Conservation (phyloP, 805 yeast genomes). For the Candida sphagnicola region DNA sequence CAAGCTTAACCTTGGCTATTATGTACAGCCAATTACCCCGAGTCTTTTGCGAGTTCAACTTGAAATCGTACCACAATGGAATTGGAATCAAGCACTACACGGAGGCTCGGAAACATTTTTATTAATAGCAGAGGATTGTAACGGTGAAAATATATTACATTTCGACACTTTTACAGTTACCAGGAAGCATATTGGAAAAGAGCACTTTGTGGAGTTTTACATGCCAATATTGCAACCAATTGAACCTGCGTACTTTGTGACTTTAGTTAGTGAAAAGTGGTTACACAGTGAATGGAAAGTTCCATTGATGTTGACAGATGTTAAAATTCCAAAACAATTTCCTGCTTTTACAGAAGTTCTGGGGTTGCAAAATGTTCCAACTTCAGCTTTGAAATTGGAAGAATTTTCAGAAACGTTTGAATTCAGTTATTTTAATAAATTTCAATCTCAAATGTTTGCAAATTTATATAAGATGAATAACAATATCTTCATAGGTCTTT, state of each 20-base stretch:
- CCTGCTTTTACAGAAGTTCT: conserved; percentile 58
- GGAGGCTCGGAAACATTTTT: conserved; percentile 63
- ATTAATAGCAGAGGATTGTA: conserved; percentile 74
- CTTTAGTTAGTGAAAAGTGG: conserved; percentile 81
- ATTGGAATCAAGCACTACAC: conserved; percentile 68
- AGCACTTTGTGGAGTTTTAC: conserved; percentile 60
- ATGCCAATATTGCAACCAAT: conserved; percentile 55
- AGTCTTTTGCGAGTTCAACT: conserved; percentile 62
- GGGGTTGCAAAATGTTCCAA: conserved; percentile 49
- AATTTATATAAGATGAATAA: conserved; percentile 54
- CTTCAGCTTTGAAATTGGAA: conserved; percentile 42
- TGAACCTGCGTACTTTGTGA: conserved; percentile 69
- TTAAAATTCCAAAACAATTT: conserved; percentile 59
- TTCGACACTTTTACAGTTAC: conserved; percentile 51
- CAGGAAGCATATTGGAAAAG: conserved; percentile 46
- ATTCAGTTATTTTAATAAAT: conserved; percentile 58
- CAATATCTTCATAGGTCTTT: conserved; percentile 61
- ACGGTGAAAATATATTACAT: conserved; percentile 72
- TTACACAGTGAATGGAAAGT: conserved; percentile 62
- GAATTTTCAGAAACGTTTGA: conserved; percentile 46
- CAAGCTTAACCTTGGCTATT: conserved; percentile 50
- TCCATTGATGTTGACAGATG: conserved; percentile 52
- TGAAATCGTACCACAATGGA: conserved; percentile 68
- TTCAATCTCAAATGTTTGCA: conserved; percentile 71
- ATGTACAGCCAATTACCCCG: conserved; percentile 75